Conservation (phyloP, 1,139 yeast genomes). For the Hyphopichia wangnamkhiaoensis region DNA sequence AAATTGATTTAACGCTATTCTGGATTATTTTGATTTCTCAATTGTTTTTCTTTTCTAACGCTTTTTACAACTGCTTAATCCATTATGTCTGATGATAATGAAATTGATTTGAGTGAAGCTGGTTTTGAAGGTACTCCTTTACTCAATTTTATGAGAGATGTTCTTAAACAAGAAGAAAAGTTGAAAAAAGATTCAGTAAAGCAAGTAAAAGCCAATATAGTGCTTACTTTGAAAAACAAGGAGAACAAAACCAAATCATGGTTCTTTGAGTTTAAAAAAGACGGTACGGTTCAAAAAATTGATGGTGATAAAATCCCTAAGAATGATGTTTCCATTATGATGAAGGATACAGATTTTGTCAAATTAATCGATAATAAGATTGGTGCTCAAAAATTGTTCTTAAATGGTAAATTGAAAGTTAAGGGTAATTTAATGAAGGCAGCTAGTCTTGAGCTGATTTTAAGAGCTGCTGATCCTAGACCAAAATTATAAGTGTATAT, state of each 20-base stretch:
- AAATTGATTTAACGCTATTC: no score
- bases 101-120: conserved; percentile 21
- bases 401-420: conserved; percentile 24
- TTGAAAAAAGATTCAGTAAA: conserved; percentile 19
- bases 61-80: no score
- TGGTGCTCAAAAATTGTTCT: conserved; percentile 23
- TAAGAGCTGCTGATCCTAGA: conserved; percentile 27
- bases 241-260: conserved; percentile 22
- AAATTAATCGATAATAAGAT: conserved; percentile 25
- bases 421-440: conserved; percentile 29
- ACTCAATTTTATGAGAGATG: conserved; percentile 22
- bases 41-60: no score
- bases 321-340: conserved; percentile 18
- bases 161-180: conserved; percentile 21
- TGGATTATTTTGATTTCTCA: no score
- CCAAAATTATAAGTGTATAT: conserved; percentile 9
- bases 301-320: conserved; percentile 22
- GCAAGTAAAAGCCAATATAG: conserved; percentile 20
- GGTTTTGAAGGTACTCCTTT: conserved; percentile 26
- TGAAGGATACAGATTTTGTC: conserved; percentile 23
- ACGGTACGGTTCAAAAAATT: conserved; percentile 20
- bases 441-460: conserved; percentile 21
- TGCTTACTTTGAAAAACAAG: conserved; percentile 21
- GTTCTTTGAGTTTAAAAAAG: conserved; percentile 22
- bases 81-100: no score